phyloP scores from a whole-genome alignment of 2,329 filamentous ascomycete species.

The Metarhizium brunneum region DNA sequence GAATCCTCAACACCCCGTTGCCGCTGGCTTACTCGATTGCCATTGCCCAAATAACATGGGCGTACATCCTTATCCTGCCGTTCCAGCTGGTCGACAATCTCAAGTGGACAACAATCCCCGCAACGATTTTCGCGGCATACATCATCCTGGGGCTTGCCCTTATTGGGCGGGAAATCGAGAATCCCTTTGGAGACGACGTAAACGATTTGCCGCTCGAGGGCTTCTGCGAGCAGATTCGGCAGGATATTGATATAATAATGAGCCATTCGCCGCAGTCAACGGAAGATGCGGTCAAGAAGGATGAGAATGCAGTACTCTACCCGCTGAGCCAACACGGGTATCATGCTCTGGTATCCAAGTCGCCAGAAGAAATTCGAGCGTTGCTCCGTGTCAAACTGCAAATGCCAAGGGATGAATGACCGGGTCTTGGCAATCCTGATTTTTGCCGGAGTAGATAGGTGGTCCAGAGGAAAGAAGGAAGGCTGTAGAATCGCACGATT shows the following conservation, averaged over 20 bases:
- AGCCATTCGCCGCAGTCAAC: slow-evolving; percentile 21
- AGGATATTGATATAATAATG: slow-evolving; percentile 67
- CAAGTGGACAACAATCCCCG: slow-evolving; percentile 43
- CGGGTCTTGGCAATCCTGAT: neutral
- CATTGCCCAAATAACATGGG: slow-evolving; percentile 68
- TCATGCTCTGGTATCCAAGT: neutral
- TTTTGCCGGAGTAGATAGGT: too few species aligned
- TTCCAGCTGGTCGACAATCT: slow-evolving; percentile 58
- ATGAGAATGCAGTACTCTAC: neutral
- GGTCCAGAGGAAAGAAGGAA: too few species aligned
- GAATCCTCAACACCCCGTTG: slow-evolving; percentile 64
- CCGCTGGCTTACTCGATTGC: slow-evolving; percentile 67
- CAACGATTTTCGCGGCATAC: slow-evolving; percentile 44
- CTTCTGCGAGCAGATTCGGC: slow-evolving; percentile 65
- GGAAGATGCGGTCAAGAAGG: neutral
- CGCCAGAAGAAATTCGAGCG: neutral
- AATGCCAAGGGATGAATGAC: neutral
- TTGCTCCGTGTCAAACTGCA: neutral
- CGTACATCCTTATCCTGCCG: slow-evolving; percentile 62
- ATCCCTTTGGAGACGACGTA: slow-evolving; percentile 75
- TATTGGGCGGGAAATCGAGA: slow-evolving; percentile 75
- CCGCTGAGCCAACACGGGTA: neutral
- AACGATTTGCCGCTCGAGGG: slow-evolving; percentile 70
- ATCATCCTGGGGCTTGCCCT: slow-evolving; percentile 30
- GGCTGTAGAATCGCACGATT: too few species aligned